Percentiles rank a stretch among this genome's conserved stretches.
Conservation (phyloP, 2,329 filamentous ascomycete species). For the Penicillium sp. region DNA sequence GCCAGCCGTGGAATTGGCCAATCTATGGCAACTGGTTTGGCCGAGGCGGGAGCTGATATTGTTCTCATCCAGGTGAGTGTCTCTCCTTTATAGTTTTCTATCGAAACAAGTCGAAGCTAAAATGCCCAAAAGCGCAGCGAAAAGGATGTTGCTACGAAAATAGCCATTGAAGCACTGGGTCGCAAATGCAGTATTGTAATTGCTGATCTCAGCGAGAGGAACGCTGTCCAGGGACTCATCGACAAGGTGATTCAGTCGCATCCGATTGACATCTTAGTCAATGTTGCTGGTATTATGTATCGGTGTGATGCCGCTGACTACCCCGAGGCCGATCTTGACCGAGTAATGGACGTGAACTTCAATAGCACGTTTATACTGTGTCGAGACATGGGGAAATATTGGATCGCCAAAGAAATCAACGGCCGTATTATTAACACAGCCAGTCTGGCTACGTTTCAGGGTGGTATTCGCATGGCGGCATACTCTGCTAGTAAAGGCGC, state of each 20-base stretch:
- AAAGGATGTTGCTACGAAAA: background rate
- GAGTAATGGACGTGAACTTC: conserved; percentile 7
- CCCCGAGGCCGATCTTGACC: background rate
- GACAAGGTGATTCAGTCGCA: background rate
- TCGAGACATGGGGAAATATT: conserved; percentile 2
- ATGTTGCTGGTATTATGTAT: conserved; percentile 2
- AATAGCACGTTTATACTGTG: conserved; percentile 1
- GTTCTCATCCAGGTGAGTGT: conserved; percentile 19
- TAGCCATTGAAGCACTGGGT: background rate
- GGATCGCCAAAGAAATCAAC: conserved; percentile 1
- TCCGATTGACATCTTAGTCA: conserved; percentile 3
- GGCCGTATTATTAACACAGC: conserved; percentile 9
- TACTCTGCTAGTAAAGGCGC: conserved; percentile 9
- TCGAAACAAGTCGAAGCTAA: background rate
- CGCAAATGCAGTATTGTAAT: background rate
- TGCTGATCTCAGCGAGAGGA: background rate
- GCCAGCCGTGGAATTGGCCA: conserved; percentile 29
- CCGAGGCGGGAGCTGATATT: conserved; percentile 31
- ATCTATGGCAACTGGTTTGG: conserved; percentile 28
- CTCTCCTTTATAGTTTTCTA: background rate
- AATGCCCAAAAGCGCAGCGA: background rate
- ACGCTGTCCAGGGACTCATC: background rate
- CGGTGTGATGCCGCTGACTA: background rate
- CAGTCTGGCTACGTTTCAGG: conserved; percentile 6
- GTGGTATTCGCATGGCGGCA: conserved; percentile 2